These are phyloP conservation scores for Canariomyces notabilis DNA, from an alignment of 2,329 filamentous ascomycete species.

Conservation along the genomic window DNA sequence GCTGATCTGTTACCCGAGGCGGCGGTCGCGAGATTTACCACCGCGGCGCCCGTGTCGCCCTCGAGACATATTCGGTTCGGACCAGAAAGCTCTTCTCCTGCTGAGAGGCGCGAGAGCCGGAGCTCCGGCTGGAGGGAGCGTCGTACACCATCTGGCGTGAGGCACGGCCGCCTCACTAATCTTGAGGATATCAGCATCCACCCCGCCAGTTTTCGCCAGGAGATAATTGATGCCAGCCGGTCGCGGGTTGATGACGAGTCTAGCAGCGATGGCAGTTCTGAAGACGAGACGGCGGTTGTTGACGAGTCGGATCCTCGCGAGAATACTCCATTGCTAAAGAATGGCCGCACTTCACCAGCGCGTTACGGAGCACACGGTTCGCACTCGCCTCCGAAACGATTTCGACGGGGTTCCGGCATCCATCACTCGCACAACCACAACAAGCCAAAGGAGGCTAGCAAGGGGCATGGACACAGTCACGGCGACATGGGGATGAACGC, in stretches of 20 bases:
- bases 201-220: conserved; percentile 83
- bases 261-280: conserved; percentile 49
- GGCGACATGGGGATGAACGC: conserved; percentile 93
- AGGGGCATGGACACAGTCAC: conserved; percentile 70
- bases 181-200: conserved; percentile 76
- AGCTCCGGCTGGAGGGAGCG: conserved; percentile 32
- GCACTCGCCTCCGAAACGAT: conserved; percentile 26
- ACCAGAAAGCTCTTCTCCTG: conserved; percentile 21
- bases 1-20: conserved; percentile 60
- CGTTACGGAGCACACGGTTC: conserved; percentile 24
- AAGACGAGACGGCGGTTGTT: conserved; percentile 42
- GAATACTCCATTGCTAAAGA: conserved; percentile 44
- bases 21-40: conserved; percentile 44
- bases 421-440: conserved; percentile 78
- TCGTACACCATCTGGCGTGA: conserved; percentile 43
- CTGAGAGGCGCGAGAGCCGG: conserved; percentile 22
- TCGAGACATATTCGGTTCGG: conserved; percentile 39
- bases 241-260: conserved; percentile 50
- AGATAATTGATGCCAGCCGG: conserved; percentile 80
- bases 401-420: conserved; percentile 46
- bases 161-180: conserved; percentile 57
- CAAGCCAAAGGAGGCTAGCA: conserved; percentile 59
- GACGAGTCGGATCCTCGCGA: conserved; percentile 42
- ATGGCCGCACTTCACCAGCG: conserved; percentile 12
- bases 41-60: conserved; percentile 31